A percentile compares a stretch with the other conserved stretches of the same genome.
These are phyloP conservation scores for Alternaria brassicicola DNA, from an alignment of 2,329 filamentous ascomycete species.

Conservation along the genomic window DNA sequence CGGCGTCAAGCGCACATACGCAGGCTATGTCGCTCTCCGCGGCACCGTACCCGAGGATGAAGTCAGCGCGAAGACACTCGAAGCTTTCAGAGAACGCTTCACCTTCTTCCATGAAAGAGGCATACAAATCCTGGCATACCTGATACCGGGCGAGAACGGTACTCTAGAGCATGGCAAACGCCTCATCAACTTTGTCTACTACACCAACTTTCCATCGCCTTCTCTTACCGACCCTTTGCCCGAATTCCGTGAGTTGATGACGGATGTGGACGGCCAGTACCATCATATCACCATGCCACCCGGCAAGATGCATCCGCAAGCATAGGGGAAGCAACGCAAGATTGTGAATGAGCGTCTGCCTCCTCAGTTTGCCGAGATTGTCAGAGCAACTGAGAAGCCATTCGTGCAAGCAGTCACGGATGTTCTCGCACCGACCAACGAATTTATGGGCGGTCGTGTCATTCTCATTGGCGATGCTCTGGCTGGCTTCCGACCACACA, in stretches of 20 bases:
- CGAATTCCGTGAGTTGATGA: constrained; percentile 53
- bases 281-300: constrained; percentile 54
- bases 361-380: constrained; percentile 52
- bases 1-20: constrained; percentile 33
- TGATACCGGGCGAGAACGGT: constrained; percentile 54
- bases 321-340: constrained; percentile 49
- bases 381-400: constrained; percentile 49
- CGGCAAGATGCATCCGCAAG: constrained; percentile 47
- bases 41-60: constrained; percentile 37
- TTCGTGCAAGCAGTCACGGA: constrained; percentile 57
- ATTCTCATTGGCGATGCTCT: constrained; percentile 57
- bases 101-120: constrained; percentile 50
- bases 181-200: constrained; percentile 58
- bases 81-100: constrained; percentile 48
- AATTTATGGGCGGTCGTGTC: constrained; percentile 51
- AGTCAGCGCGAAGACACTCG: constrained; percentile 25
- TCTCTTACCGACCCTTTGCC: constrained; percentile 42
- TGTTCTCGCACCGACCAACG: constrained; percentile 46
- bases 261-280: constrained; percentile 49
- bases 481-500: constrained; percentile 55
- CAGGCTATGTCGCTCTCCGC: constrained; percentile 43
- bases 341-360: constrained; percentile 44
- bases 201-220: constrained; percentile 48
- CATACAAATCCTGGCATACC: constrained; percentile 51
- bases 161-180: constrained; percentile 48